Base-by-base conservation (phyloP, 2,329 filamentous ascomycete species). In the Tolypocladium sp. region DNA sequence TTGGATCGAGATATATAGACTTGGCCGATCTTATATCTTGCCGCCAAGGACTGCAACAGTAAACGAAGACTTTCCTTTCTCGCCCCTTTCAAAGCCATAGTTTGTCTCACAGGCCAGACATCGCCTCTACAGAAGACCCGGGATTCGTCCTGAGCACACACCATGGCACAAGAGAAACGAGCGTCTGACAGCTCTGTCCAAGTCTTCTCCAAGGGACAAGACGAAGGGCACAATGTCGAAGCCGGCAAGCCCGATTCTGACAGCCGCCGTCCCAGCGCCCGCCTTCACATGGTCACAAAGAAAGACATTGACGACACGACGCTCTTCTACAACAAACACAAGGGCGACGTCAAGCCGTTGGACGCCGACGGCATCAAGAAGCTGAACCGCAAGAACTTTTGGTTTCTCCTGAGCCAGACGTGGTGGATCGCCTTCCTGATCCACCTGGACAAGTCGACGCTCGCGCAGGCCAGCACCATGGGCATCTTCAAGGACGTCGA, bases 391-490 rank as follows among this genome's bases (percentile, higher is more conserved):
- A 65, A 63, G 46, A 66, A 66, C 61, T 66, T 67, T 46, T 67
- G 65, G 65, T 65, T 63, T 49, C 60, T 67, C 8, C 46, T 67
- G 44, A 49, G 44, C 44, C 44, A 67, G 61, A 67, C 65, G 6
- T 65, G 63, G 63, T 65, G 63, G 61, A 57, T 65, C 10, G 62
- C 63, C 27, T 67, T 67, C 53, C 57, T 67, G n/a, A 67, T 67
- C 55, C 65, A 67, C 56, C 58, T 67, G 7, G 65, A 67, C 61
- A 66, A 67, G 55, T 67, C 65, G 22, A 67, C 65, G 0, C 62
- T 67, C 2, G 63, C 63, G 2, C 61, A 63, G 53, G 65, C 65
- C 40, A 65, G 62, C 51, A 64, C 63, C 46, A 67, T 67, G 64
- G 65, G 65, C 38, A 64, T 67, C n/a, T 64, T 66, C n/a, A 60